Evolutionary conservation across 257 asterid genomes (phyloP).

Genomic region (Jacaranda mimosifolia): DNA sequence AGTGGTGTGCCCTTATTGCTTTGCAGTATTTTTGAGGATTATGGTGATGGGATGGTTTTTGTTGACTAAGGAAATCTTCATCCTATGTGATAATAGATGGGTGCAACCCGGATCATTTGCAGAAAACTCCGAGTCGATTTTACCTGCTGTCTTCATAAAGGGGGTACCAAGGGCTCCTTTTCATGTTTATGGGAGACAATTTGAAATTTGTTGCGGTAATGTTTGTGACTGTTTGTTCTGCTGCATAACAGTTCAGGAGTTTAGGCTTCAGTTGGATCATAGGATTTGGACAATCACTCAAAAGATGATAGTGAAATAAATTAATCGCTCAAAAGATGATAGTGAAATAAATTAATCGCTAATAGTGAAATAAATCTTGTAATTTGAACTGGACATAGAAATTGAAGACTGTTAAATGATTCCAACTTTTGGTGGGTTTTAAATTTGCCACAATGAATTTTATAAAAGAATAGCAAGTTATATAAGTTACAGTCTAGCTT

Average conservation of each 20-base stretch:
- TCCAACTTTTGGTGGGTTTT: constrained; percentile 13
- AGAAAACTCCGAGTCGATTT: not conserved
- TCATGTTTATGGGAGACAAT: not conserved
- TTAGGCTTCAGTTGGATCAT: constrained; percentile 23
- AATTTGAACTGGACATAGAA: not conserved
- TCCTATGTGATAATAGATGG: not conserved
- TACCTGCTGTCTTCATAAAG: not conserved
- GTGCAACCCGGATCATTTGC: not conserved
- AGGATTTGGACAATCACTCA: constrained; percentile 25
- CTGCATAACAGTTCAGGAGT: constrained; percentile 11
- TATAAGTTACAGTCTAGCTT: not conserved
- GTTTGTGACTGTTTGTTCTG: constrained; percentile 9
- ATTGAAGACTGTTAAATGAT: constrained; percentile 15
- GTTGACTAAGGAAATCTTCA: not conserved
- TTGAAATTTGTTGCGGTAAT: not conserved
- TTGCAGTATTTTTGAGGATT: constrained; percentile 11
- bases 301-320: not conserved
- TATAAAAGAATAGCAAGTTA: not conserved
- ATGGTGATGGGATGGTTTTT: constrained; percentile 1
- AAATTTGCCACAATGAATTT: not conserved
- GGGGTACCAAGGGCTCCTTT: not conserved
- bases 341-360: no score
- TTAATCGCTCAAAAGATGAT: not conserved
- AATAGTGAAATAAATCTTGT: constrained; percentile 14
- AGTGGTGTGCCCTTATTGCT: constrained; percentile 27